Base-by-base conservation (phyloP, 2,329 filamentous ascomycete genomes). In the Alternaria sp. region DNA sequence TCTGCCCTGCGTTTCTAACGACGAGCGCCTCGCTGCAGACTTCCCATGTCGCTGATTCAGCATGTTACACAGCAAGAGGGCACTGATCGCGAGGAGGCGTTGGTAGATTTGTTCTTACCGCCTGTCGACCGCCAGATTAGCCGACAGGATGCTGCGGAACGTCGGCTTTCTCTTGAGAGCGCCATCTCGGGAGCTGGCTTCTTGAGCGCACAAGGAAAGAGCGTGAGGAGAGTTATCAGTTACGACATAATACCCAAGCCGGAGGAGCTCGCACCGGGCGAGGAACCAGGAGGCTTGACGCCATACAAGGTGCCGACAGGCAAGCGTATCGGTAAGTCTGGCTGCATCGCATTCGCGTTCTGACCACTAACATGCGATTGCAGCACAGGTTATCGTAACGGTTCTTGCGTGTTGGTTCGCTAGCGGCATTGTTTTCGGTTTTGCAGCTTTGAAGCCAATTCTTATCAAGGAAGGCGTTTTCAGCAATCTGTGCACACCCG, bases 1-100 rank as follows among this genome's bases (percentile, higher is more conserved):
- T 26, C 49, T 57, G 56, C 54, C 55, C 66, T 69, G 58, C 66
- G 43, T 56, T 59, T 62, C 51, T 49, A 47, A 17, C 56, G 46
- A 62, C 60, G 43, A 64, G 46, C 30, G 58, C 26, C 54, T 54
- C 40, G 32, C 64, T 65, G 62, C 65, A 65, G 49, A 56, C 23
- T 23, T 63, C 62, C 58, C 61, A 86, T 86, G 84, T 86, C 84
- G 71, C 77, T 86, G 56, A 79, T 84, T 62, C 84, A 86, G 73
- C 84, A 85, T 73, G 83, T 86, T 59, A 83, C 83, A 51, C 78
- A 80, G 55, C 79, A 83, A 70, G 84, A 86, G 71, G 84, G 84
- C 66, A 77, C 77, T 50, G 84, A 86, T 69, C 79, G 82, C 61
- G 81, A 84, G 47, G 78, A 79, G 67, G 77, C 77, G 4, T 68